Conservation (phyloP, 2,329 filamentous ascomycete genomes). For the Penicillium sp. region DNA sequence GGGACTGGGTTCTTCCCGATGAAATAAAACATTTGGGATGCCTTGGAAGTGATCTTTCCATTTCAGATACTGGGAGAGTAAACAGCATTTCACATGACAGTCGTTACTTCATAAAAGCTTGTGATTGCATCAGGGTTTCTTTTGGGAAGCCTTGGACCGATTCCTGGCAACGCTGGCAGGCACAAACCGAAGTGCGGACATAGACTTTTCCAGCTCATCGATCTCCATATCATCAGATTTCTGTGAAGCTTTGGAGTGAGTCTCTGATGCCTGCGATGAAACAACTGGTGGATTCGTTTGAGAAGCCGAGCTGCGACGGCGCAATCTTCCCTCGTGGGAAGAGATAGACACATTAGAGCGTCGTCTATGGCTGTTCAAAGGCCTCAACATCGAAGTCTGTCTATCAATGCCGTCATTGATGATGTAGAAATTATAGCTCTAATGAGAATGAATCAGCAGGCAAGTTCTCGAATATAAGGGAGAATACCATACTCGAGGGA, state of each 20-base stretch:
- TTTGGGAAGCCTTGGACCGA: conserved; percentile 18
- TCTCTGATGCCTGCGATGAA: not conserved
- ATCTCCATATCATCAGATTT: conserved; percentile 29
- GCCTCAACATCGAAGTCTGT: conserved; percentile 67
- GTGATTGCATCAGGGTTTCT: conserved; percentile 7
- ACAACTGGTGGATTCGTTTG: conserved; percentile 16
- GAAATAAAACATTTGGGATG: not conserved
- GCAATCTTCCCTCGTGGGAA: conserved; percentile 32
- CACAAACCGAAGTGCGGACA: conserved; percentile 44
- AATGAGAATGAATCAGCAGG: conserved; percentile 8
- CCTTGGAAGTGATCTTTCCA: not conserved
- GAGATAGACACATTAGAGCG: conserved; percentile 31
- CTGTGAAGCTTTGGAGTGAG: not conserved
- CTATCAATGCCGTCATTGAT: conserved; percentile 87
- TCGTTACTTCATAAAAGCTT: not conserved
- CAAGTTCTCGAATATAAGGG: not conserved
- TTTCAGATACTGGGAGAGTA: not conserved
- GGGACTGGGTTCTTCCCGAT: conserved; percentile 2
- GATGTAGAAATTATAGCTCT: conserved; percentile 80
- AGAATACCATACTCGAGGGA: conserved; percentile 56
- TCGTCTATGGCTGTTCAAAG: conserved; percentile 28
- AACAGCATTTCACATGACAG: not conserved
- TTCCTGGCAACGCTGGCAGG: conserved; percentile 39
- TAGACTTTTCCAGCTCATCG: conserved; percentile 38
- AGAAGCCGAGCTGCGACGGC: conserved; percentile 29